Evolutionary conservation across 441 rosid species (phyloP).

Genomic region (Syzygium malaccense): DNA sequence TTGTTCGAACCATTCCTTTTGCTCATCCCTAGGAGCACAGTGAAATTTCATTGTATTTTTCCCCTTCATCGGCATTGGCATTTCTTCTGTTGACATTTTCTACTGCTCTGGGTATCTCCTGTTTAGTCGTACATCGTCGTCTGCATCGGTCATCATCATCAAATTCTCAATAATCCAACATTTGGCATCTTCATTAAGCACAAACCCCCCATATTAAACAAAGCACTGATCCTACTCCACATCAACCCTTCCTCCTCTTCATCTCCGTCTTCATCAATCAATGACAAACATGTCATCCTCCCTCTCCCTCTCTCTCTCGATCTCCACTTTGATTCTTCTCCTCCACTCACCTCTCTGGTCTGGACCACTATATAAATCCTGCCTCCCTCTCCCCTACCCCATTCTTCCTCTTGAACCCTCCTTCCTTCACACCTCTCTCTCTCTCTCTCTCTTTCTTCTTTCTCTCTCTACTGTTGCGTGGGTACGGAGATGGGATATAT

Average conservation of each 20-base stretch:
- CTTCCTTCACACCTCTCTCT: neutral
- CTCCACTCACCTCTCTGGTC: neutral
- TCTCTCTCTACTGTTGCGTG: neutral
- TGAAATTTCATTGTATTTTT: too few relatives aligned
- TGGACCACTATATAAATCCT: neutral
- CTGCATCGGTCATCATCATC: neutral
- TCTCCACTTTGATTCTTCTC: neutral
- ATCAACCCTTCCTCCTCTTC: slow-evolving; percentile 1
- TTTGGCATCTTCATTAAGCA: neutral
- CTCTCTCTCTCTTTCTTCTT: neutral
- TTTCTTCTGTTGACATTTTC: too few relatives aligned
- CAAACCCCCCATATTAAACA: too few relatives aligned
- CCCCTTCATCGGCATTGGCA: too few relatives aligned
- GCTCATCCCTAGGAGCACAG: too few relatives aligned
- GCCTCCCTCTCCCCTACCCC: neutral
- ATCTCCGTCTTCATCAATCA: slow-evolving; percentile 11
- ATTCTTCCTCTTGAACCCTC: neutral
- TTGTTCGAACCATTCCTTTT: too few relatives aligned
- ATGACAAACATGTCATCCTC: slow-evolving; percentile 27
- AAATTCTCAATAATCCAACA: neutral
- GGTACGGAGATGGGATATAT: neutral
- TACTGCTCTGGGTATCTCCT: too few relatives aligned
- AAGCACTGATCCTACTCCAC: neutral
- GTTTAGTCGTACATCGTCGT: neutral
- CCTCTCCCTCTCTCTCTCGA: neutral